Base-by-base conservation (phyloP, 352 stramenopile genomes). In the Phytophthora kernoviae region DNA sequence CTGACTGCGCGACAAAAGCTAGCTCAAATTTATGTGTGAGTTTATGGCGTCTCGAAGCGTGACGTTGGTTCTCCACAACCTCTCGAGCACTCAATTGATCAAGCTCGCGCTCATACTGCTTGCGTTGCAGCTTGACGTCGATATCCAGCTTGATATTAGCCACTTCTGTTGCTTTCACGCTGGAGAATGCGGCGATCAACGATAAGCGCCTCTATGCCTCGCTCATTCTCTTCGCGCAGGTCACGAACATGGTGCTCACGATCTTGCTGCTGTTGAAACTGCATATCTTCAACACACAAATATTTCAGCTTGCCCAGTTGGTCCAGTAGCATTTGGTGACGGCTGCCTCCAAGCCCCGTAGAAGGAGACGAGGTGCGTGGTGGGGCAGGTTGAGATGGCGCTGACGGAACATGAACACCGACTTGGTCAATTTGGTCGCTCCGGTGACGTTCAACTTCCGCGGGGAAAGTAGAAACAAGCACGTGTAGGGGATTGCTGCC, bases 131-230 rank as follows among this genome's bases (percentile, higher is more conserved):
- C 48, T 90, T 87, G 47, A 91, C 79, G 50, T 88, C 69, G 21
- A 91, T 78, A 10, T 88, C 78, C 20, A 92, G 60, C 50, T 84
- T 80, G 27, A 84, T 78, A 1, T 69, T 71, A 1, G 81, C 77
- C n/a, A 81, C 52, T 50, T 86, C 75, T 3, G 71, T 84, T 0
- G 75, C 74, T 50, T 83, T 90, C 82, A 8, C 80, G 71, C 55
- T 92, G 79, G 5, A 84, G 45, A 67, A 88, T 88, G 15, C 77
- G 72, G 12, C 74, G 78, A 61, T 93, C 82, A 36, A 91, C 76
- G 43, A 90, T 87, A 17, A 79, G 58, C 18, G 81, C 82, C 39
- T 90, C 75, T 37, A 77, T 81, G 5, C 79, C 82, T 8, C 81
- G 72, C 53, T 91, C 82, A 0, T 72, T 76, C 57, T 88, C 84